These are phyloP conservation scores for Cucumis melo DNA, from an alignment of 306 rosid genomes.

Conservation along the genomic window DNA sequence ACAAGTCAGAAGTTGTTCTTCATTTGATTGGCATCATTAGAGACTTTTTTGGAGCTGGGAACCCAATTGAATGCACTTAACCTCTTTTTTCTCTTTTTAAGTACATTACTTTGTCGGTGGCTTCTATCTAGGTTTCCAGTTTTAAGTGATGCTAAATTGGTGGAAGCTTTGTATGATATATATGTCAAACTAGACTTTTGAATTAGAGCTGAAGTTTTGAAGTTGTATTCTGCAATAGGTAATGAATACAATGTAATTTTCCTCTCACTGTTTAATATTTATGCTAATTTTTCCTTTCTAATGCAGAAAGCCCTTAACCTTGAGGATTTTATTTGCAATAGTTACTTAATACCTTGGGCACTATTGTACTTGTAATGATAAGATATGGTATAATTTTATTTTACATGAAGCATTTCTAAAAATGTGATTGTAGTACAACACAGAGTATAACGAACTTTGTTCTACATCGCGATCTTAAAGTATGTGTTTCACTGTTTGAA, in stretches of 20 bases:
- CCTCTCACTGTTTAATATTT: too few species aligned
- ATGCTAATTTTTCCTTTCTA: too few species aligned
- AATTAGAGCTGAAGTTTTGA: slow-evolving; percentile 40
- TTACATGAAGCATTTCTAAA: too few species aligned
- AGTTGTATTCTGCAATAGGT: slow-evolving; percentile 77
- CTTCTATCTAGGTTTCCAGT: slow-evolving; percentile 55
- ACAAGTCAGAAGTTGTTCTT: slow-evolving; percentile 32
- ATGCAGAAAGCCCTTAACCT: too few species aligned
- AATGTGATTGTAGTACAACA: too few species aligned
- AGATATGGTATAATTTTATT: too few species aligned
- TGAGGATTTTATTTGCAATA: too few species aligned
- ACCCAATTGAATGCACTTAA: slow-evolving; percentile 34
- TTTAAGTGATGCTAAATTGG: slow-evolving; percentile 40
- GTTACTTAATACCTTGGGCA: too few species aligned
- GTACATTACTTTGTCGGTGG: slow-evolving; percentile 56
- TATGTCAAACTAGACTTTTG: slow-evolving; percentile 21
- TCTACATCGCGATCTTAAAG: slow-evolving; percentile 95
- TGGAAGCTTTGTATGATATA: slow-evolving; percentile 31
- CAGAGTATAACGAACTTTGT: slow-evolving; percentile 78
- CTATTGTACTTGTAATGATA: too few species aligned
- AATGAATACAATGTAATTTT: slow-evolving; percentile 10
- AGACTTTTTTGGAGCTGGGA: slow-evolving; percentile 19
- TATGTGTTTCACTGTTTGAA: slow-evolving; percentile 18
- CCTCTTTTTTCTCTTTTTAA: slow-evolving; percentile 61
- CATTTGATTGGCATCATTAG: too few species aligned